Evolutionary conservation across 176 grass and related monocot genomes (phyloP).

Genomic region (Miscanthus lutarioriparius): DNA sequence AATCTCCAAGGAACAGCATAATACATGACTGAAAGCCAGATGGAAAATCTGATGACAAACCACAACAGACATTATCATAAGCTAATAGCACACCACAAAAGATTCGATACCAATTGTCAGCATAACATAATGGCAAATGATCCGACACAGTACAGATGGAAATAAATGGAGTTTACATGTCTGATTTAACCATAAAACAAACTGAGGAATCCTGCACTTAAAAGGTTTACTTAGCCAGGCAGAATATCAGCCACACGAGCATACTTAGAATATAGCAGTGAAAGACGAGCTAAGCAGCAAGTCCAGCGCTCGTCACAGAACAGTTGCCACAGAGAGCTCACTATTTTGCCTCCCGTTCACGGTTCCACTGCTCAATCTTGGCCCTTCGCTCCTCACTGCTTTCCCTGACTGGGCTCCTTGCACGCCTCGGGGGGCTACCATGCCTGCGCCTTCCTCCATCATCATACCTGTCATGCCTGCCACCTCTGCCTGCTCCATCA

Average conservation of each 20-base stretch:
- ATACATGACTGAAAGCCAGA: background rate
- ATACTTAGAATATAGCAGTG: background rate
- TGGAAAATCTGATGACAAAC: background rate
- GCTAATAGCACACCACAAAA: background rate
- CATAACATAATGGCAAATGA: background rate
- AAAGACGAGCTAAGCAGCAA: background rate
- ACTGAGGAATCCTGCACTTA: slow-evolving; percentile 3
- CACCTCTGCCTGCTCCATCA: slow-evolving; percentile 30
- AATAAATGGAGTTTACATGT: slow-evolving; percentile 30
- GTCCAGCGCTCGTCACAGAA: background rate
- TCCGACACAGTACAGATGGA: background rate
- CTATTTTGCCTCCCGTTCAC: slow-evolving; percentile 55
- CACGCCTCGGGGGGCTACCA: slow-evolving; percentile 48
- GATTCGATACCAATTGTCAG: background rate
- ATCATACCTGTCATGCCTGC: slow-evolving; percentile 55
- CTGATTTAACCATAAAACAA: background rate
- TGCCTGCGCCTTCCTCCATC: slow-evolving; percentile 53
- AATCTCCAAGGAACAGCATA: background rate
- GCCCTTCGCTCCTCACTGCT: slow-evolving; percentile 70
- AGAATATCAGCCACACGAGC: background rate
- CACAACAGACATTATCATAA: background rate
- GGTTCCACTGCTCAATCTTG: slow-evolving; percentile 83
- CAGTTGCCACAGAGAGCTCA: background rate
- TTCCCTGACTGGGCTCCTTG: slow-evolving; percentile 60
- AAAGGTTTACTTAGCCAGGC: slow-evolving; percentile 13